Conservation (phyloP, 768 basidiomycete genomes). For the Boletus sp. region DNA sequence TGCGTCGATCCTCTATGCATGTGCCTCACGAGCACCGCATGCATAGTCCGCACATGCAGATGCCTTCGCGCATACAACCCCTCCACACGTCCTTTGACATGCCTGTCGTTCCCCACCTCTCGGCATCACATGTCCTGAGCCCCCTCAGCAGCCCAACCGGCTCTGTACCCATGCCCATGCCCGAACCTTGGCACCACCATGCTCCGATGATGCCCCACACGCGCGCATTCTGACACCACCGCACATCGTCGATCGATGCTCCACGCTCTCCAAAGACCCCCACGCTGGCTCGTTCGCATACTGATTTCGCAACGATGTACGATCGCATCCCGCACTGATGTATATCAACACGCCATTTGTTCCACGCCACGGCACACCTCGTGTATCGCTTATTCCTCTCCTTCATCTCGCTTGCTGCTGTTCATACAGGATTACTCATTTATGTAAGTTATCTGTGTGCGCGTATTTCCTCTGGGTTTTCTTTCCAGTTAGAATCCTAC, state of each 20-base stretch:
- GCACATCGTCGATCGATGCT: constrained; percentile 16
- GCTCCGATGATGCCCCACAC: neutral
- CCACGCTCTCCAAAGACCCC: neutral
- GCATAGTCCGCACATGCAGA: no score
- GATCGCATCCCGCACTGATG: constrained; percentile 5
- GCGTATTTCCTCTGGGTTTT: neutral
- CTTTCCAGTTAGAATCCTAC: constrained; percentile 3
- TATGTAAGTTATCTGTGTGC: neutral
- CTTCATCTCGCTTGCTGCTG: neutral
- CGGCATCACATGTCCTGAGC: constrained; percentile 6
- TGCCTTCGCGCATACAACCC: neutral
- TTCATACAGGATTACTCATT: neutral
- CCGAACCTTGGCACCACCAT: constrained; percentile 24
- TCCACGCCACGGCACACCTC: neutral
- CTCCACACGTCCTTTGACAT: constrained; percentile 1
- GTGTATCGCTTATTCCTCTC: constrained; percentile 12
- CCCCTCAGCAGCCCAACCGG: constrained; percentile 11
- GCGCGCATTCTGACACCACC: constrained; percentile 10
- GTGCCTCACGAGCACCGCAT: neutral
- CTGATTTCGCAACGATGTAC: constrained; percentile 6
- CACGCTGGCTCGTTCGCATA: neutral
- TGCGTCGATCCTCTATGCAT: constrained; percentile 12
- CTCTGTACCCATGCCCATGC: constrained; percentile 15
- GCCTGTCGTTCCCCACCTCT: neutral
- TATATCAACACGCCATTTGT: constrained; percentile 5